Base-by-base conservation (phyloP, 352 stramenopile species). In the Phytophthora sojae region DNA sequence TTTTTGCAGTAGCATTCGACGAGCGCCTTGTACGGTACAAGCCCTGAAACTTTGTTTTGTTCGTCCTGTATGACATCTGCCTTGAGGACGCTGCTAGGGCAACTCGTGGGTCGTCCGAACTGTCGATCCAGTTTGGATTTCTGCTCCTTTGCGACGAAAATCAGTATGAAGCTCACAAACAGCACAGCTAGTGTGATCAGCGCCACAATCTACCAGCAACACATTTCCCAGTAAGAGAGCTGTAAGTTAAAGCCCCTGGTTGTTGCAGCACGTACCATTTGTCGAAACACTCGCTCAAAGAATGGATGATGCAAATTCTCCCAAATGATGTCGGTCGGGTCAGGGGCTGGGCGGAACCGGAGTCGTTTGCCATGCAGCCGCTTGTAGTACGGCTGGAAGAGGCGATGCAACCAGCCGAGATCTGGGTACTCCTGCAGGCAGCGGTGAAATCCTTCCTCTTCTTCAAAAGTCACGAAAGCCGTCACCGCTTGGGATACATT, bases 251-350 rank as follows among this genome's bases (percentile, higher is more conserved):
- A 49, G 17, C 11, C 12, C 39, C 15, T 29, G 6, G n/a, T 29
- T 15, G 3, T 52, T 15, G 8, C 45, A 8, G 26, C 29, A 70
- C 79, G 14, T 70, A 92, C 85, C 47, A 88, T 11, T 73, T 93
- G 83, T n/a, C 88, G 85, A 8, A 92, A 66, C 25, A 90, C 11
- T 4, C 88, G 83, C 37, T 88, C 82, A 29, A 83, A 56, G 69
- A 81, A 89, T 12, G 88, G 61, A 44, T 93, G 73, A 57, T 94
- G 86, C 6, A 96, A 68, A 64, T 96, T 94, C 69, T 93, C 86
- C 88, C 88, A 96, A 29, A 94, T 85, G 32, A 96, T 92, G 56
- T 96, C 88, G 8, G 83, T 92, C n/a, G 88, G 88, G 49, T 96
- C 85, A 0, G 88, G 88, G 4, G 88, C 88, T 2, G 83, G 81